Evolutionary conservation across 2,329 filamentous ascomycete genomes (phyloP), one percentile per base, ranked within the genome.

Genomic region (Ceratocystis huliohia): DNA sequence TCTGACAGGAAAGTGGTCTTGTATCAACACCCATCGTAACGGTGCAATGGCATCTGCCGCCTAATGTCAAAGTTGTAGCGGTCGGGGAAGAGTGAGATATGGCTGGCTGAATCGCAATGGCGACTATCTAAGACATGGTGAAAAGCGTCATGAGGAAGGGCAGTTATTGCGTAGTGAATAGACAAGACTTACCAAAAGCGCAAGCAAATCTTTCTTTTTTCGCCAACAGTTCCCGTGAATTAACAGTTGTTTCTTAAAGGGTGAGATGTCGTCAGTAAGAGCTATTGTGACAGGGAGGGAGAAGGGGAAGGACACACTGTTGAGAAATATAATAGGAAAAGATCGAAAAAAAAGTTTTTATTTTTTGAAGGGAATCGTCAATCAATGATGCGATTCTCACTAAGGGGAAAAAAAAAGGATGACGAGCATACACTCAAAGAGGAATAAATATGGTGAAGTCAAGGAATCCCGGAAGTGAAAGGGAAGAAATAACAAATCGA

Each of bases 401-500:
- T 5, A 30, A 48, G 33, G 22, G n/a, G 15, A 30, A 33, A 46
- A 63, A 48, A 37, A 37, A 61, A 50, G 37, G 33, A n/a, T 22
- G 56, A 59, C 25, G 56, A 13, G 17, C 56, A n/a, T 8, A 30
- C 25, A 59, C 56, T 59, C 33, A 30, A 37, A 30, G 56, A 33
- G 15, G 25, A 59, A 37, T 59, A 59, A 59, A 59, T 59, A 59
- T 59, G 30, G 56, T 37, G 56, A 59, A n/a, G 56, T 28, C 30
- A 37, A 37, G 7, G 17, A 59, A 59, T 59, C 15, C 30, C 56
- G 10, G 33, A 59, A 30, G 4, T 5, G 37, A n/a, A 45, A 44
- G 20, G 28, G 13, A 44, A 61, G 64, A 48, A 50, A 25, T n/a
- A 59, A 17, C 46, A 61, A 8, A 61, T 8, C 33, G 13, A 48